Evolutionary conservation across 768 basidiomycete genomes (phyloP).

Genomic region (Suillus lakei): DNA sequence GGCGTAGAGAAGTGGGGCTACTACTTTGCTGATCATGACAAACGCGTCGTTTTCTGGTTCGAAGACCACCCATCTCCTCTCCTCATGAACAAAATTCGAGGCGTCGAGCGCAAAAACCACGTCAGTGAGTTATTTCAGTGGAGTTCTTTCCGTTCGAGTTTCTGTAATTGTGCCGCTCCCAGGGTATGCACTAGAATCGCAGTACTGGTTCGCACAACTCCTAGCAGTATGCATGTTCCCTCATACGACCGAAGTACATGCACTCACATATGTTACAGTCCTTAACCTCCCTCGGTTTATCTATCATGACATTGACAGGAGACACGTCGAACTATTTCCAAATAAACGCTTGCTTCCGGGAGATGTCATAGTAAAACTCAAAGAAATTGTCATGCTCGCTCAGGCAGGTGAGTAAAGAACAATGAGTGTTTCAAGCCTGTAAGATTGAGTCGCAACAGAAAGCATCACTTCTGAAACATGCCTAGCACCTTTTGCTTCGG

Average conservation of each 20-base stretch:
- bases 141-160: neutral
- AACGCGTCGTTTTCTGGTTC: neutral
- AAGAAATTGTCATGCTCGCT: slow-evolving; percentile 9
- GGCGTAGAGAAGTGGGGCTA: neutral
- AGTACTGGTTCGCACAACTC: neutral
- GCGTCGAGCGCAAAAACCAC: neutral
- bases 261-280: neutral
- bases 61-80: neutral
- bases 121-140: neutral
- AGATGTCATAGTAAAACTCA: slow-evolving; percentile 6
- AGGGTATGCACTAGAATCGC: neutral
- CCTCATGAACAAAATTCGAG: neutral
- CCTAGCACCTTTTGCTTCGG: slow-evolving; percentile 9
- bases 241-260: neutral
- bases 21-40: neutral
- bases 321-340: slow-evolving; percentile 14
- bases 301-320: neutral
- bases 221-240: neutral
- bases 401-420: slow-evolving; percentile 1
- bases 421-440: neutral
- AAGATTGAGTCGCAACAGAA: neutral
- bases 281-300: neutral
- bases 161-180: neutral
- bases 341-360: slow-evolving; percentile 23
- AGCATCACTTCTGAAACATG: slow-evolving; percentile 7